Evolutionary conservation across 2,329 filamentous ascomycete genomes (phyloP).

Genomic region (Fusarium verrucosum): DNA sequence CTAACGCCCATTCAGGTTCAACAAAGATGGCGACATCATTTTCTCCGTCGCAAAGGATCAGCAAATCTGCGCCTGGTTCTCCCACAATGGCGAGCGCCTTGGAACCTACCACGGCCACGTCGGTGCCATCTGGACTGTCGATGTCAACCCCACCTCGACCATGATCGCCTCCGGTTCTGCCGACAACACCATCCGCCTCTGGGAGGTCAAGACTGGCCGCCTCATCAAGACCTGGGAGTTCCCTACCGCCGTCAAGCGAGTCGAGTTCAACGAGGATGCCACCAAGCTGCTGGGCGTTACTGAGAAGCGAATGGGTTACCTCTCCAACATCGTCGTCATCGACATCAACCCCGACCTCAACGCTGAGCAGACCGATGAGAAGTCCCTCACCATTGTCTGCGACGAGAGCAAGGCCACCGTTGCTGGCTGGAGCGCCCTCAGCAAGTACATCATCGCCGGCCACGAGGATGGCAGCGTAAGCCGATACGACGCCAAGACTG

Average conservation of each 20-base stretch:
- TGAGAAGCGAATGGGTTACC: conserved; percentile 97
- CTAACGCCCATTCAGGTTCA: conserved; percentile 68
- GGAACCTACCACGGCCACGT: conserved; percentile 97
- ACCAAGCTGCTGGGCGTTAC: conserved; percentile 91
- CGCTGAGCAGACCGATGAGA: conserved; percentile 86
- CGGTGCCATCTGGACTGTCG: conserved; percentile 98
- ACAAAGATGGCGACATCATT: conserved; percentile 93
- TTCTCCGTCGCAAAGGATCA: conserved; percentile 98
- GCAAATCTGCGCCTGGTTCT: conserved; percentile 95
- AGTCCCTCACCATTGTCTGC: conserved; percentile 85
- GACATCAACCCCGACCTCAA: conserved; percentile 86
- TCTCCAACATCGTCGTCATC: conserved; percentile 92
- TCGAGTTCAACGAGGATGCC: conserved; percentile 96
- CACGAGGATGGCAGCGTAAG: conserved; percentile 96
- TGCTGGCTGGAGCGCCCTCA: conserved; percentile 93
- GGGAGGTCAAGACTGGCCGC: conserved; percentile 93
- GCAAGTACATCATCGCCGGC: conserved; percentile 95
- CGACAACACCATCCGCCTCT: conserved; percentile 97
- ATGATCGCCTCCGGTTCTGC: conserved; percentile 95
- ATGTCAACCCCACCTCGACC: conserved; percentile 90
- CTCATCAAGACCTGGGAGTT: conserved; percentile 98
- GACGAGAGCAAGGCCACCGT: conserved; percentile 97
- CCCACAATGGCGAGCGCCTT: conserved; percentile 96
- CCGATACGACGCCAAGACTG: conserved; percentile 90
- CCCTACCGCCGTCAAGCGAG: conserved; percentile 94